Base-by-base conservation (phyloP, 2,329 filamentous ascomycete genomes). In the Colletotrichum sp. region DNA sequence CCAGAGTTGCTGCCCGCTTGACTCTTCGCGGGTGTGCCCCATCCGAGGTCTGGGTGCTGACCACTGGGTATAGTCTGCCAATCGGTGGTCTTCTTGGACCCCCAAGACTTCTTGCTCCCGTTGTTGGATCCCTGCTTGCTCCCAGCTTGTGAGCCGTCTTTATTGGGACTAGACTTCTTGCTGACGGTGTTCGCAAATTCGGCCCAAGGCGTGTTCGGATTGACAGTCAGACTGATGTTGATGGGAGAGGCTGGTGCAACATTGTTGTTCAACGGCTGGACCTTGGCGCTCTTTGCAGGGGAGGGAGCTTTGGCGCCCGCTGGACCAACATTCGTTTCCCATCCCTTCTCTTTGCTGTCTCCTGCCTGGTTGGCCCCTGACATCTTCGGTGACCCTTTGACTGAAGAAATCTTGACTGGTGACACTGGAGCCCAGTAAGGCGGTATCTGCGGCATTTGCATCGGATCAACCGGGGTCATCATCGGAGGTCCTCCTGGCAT, bases 251-350 rank as follows among this genome's bases (percentile, higher is more conserved):
- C n/a, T 8, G 70, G 74, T 21, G 63, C 43, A 56, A 63, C 56
- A n/a, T 43, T 69, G 26, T 26, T 64, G 34, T 69, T 62, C 55
- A 63, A 5, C n/a, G 58, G 38, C 55, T 71, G 38, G 9, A 24
- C 48, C 64, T 72, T 68, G 26, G 14, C 52, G 32, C 21, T 56
- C 16, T 69, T 34, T 8, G 26, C 30, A 59, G 69, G 55, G 10
- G 63, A 58, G 55, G 56, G n/a, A n/a, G 48, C n/a, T 34, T 74
- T 73, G 26, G 5, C 48, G n/a, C 52, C 30, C 13, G 43, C 34
- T 12, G 73, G 73, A 13, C 70, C 73, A 18, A 75, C 63, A 36
- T 75, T 75, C 26, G 65, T 78, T 26, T 73, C 66, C 78, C 78
- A 79, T 24, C 71, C 78, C 55, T 74, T 64, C 16, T 79, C 78